A percentile compares a stretch with the other conserved stretches of the same genome.
Evolutionary conservation across 495 filamentous ascomycete species (phyloP).

Genomic region (Penicillium ochrochloron): DNA sequence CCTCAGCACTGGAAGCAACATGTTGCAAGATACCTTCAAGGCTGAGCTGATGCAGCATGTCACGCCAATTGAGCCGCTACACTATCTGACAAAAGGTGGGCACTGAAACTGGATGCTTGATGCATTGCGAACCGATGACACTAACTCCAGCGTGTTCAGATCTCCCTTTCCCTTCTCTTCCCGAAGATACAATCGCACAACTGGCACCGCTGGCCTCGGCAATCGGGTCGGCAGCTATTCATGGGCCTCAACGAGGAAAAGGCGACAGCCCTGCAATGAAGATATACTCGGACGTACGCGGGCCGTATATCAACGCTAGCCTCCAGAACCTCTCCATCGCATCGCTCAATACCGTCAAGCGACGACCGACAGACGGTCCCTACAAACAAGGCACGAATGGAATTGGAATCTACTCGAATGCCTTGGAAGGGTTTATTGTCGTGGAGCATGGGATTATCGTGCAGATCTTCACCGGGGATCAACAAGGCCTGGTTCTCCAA

Average conservation of each 20-base stretch:
- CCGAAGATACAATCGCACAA: constrained; percentile 59
- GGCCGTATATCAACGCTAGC: constrained; percentile 78
- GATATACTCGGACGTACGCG: constrained; percentile 84
- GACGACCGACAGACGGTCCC: constrained; percentile 75
- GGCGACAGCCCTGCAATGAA: constrained; percentile 65
- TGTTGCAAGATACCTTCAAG: constrained; percentile 82
- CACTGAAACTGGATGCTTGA: not conserved
- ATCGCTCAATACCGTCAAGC: constrained; percentile 84
- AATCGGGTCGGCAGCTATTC: constrained; percentile 57
- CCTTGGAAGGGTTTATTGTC: constrained; percentile 81
- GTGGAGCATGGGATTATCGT: constrained; percentile 89
- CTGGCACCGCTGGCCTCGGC: constrained; percentile 62
- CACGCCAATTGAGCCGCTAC: constrained; percentile 80
- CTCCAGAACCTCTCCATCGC: constrained; percentile 85
- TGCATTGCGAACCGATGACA: not conserved
- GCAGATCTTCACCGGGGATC: constrained; percentile 78
- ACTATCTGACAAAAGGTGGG: constrained; percentile 86
- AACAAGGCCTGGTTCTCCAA: constrained; percentile 78
- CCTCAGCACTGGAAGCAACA: constrained; percentile 73
- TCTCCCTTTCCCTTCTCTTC: constrained; percentile 69
- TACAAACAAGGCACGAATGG: constrained; percentile 93
- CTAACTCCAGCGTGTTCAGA: constrained; percentile 39
- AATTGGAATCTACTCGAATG: constrained; percentile 85
- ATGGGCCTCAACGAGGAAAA: constrained; percentile 51
- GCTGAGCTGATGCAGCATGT: constrained; percentile 73